Evolutionary conservation across 345 rosid species (phyloP).

Genomic region (Reutealis trisperma): DNA sequence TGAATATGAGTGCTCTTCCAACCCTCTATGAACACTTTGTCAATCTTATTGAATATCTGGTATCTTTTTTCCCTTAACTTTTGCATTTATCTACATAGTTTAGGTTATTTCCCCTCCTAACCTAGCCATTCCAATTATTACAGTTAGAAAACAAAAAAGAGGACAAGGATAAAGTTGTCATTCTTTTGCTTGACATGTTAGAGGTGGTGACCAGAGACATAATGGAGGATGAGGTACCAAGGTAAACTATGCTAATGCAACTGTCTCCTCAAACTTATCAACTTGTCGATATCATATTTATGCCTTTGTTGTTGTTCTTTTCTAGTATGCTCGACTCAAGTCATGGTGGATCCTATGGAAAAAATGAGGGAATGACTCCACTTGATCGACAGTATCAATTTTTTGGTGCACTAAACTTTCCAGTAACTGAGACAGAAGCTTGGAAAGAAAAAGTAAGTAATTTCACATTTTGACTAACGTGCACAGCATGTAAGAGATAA

Average conservation of each 20-base stretch:
- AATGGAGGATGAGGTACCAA: constrained; percentile 69
- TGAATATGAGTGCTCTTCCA: constrained; percentile 89
- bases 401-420: constrained; percentile 78
- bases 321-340: constrained; percentile 71
- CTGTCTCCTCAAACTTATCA: background rate
- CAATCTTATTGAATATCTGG: constrained; percentile 82
- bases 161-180: constrained; percentile 83
- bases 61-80: constrained; percentile 25
- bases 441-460: constrained; percentile 81
- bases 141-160: constrained; percentile 72
- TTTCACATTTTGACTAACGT: background rate
- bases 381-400: constrained; percentile 64
- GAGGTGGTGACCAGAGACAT: constrained; percentile 94
- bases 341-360: constrained; percentile 58
- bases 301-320: constrained; percentile 12
- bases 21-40: constrained; percentile 79
- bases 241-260: constrained; percentile 32
- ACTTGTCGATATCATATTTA: constrained; percentile 6
- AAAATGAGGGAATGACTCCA: constrained; percentile 62
- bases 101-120: background rate
- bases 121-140: constrained; percentile 14
- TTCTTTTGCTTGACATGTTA: constrained; percentile 96
- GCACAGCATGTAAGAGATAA: background rate
- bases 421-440: constrained; percentile 77
- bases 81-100: background rate